Percentiles rank a stretch among this genome's conserved stretches.
Conservation (phyloP, 805 yeast genomes). For the Hanseniaspora jakobsenii region DNA sequence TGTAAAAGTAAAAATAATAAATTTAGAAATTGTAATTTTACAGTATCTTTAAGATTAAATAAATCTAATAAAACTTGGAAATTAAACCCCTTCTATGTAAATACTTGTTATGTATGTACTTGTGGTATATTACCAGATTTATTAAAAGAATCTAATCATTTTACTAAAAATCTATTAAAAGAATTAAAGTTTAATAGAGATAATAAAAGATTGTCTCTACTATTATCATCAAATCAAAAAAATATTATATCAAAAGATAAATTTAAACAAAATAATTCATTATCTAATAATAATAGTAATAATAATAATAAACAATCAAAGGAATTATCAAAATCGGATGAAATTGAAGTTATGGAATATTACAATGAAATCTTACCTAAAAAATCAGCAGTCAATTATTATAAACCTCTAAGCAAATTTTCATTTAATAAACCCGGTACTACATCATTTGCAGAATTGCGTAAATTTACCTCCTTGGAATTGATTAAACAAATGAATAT, state of each 20-base stretch:
- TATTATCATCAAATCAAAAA: not conserved
- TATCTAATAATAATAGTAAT: not conserved
- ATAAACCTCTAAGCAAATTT: constrained; percentile 7
- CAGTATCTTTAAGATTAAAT: constrained; percentile 9
- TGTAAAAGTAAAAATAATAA: constrained; percentile 9
- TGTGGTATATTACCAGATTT: constrained; percentile 1
- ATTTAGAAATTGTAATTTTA: constrained; percentile 6
- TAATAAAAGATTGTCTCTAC: no score
- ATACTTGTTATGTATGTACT: not conserved
- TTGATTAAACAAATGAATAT: constrained; percentile 2
- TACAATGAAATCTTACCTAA: no score
- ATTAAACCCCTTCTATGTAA: not conserved
- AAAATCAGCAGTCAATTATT: constrained; percentile 4
- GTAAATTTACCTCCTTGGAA: constrained; percentile 4
- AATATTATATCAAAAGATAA: not conserved
- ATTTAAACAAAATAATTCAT: not conserved
- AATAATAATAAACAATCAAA: no score
- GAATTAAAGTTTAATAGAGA: no score
- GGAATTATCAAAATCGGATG: no score
- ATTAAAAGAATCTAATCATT: no score
- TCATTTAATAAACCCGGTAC: constrained; percentile 10
- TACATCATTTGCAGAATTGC: constrained; percentile 2
- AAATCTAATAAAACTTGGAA: constrained; percentile 1
- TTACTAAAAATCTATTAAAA: no score
- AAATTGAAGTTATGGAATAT: no score